These are phyloP conservation scores for Colletotrichum camelliae DNA, from an alignment of 2,329 filamentous ascomycete genomes.

Conservation along the genomic window DNA sequence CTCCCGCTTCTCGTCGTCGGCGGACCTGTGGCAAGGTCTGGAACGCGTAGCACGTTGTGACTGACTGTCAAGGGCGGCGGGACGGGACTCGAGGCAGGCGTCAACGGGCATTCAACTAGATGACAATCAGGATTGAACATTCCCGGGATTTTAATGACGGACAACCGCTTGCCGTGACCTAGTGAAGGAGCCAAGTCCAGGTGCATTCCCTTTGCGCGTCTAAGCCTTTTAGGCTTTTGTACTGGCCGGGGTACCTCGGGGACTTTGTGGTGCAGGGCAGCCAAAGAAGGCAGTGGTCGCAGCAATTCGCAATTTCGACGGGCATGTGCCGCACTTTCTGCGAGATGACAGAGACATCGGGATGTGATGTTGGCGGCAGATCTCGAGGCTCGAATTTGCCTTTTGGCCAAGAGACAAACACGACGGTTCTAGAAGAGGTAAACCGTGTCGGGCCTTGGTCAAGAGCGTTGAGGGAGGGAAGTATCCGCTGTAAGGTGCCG, in stretches of 20 bases:
- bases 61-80: neutral
- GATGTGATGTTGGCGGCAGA: neutral
- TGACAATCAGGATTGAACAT: slow-evolving; percentile 5
- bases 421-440: neutral
- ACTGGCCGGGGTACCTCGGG: neutral
- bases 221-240: slow-evolving; percentile 4
- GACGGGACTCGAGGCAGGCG: neutral
- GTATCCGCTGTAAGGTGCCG: neutral
- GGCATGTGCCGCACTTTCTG: slow-evolving; percentile 9
- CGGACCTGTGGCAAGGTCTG: neutral
- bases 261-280: neutral
- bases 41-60: neutral
- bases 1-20: neutral
- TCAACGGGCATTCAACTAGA: neutral
- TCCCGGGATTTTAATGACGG: neutral
- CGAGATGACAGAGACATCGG: slow-evolving; percentile 16
- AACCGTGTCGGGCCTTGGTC: neutral
- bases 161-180: neutral
- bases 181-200: neutral
- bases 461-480: neutral
- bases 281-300: neutral
- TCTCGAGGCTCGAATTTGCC: neutral
- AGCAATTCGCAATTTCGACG: slow-evolving; percentile 17
- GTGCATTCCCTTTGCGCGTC: neutral
- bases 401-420: neutral